These are phyloP conservation scores for Crinitomyces ghanaensis DNA, from an alignment of 805 yeast genomes.

Conservation along the genomic window DNA sequence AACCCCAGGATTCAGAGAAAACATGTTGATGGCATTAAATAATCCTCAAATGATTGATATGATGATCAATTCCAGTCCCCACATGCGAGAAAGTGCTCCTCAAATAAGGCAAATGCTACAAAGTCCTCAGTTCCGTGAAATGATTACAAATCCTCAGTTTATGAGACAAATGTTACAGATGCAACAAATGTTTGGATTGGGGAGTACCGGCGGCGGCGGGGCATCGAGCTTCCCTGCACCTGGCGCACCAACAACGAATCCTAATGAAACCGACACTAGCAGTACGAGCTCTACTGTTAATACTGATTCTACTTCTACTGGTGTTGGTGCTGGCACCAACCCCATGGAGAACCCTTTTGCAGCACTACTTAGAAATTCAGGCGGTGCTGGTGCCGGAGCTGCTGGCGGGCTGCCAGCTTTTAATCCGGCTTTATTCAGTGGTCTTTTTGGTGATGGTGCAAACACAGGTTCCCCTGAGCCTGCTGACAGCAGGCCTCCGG, in stretches of 20 bases:
- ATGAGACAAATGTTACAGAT: conserved; percentile 73
- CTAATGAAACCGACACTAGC: conserved; percentile 14
- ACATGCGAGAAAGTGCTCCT: conserved; percentile 72
- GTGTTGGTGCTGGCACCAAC: conserved; percentile 27
- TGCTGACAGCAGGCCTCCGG: conserved; percentile 62
- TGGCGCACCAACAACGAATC: conserved; percentile 18
- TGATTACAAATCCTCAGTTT: conserved; percentile 74
- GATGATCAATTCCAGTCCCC: conserved; percentile 74
- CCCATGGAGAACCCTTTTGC: conserved; percentile 34
- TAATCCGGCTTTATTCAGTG: conserved; percentile 38
- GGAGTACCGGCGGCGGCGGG: conserved; percentile 35
- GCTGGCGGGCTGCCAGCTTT: conserved; percentile 27
- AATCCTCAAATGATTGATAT: conserved; percentile 84
- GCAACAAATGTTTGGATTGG: conserved; percentile 36
- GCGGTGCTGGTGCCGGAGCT: conserved; percentile 6
- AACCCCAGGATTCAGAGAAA: conserved; percentile 70
- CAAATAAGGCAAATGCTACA: conserved; percentile 78
- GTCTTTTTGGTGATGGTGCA: conserved; percentile 35
- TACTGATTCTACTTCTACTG: conserved; percentile 10
- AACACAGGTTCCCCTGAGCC: conserved; percentile 30
- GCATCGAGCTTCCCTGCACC: conserved; percentile 24
- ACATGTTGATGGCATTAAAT: conserved; percentile 68
- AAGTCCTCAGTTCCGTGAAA: conserved; percentile 69
- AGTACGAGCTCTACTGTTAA: conserved; percentile 2
- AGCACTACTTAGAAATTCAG: conserved; percentile 5